Conservation (phyloP, 495 filamentous ascomycete species). For the Aspergillus ellipticus region DNA sequence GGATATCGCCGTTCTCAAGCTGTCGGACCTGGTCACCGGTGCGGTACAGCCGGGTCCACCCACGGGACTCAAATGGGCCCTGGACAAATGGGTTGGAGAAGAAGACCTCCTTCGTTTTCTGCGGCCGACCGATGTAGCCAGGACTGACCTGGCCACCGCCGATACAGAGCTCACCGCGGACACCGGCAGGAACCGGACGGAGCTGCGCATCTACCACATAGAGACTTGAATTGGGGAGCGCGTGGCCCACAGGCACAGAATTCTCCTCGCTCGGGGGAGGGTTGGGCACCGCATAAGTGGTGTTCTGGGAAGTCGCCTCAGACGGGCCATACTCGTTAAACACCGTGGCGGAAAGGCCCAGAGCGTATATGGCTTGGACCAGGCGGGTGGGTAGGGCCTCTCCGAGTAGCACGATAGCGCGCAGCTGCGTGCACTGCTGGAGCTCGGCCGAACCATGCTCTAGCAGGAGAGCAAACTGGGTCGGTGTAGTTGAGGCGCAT, state of each 20-base stretch:
- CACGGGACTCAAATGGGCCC: conserved; percentile 10
- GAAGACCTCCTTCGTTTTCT: conserved; percentile 32
- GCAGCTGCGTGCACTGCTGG: conserved; percentile 8
- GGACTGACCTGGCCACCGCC: conserved; percentile 35
- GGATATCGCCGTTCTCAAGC: conserved; percentile 31
- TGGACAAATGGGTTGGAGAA: conserved; percentile 27
- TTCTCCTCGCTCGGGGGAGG: background rate
- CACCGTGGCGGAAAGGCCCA: conserved; percentile 14
- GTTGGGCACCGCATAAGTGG: background rate
- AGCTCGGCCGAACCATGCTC: conserved; percentile 17
- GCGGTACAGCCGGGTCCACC: conserved; percentile 36
- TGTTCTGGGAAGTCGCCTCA: conserved; percentile 22
- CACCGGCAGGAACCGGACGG: conserved; percentile 31
- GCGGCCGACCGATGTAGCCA: conserved; percentile 37
- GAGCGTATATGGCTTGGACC: conserved; percentile 17
- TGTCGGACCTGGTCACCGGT: conserved; percentile 40
- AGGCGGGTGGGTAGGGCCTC: conserved; percentile 23
- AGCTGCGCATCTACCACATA: conserved; percentile 42
- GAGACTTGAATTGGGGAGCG: conserved; percentile 34
- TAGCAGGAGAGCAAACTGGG: conserved; percentile 28
- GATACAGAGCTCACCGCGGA: conserved; percentile 41
- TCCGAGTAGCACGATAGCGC: conserved; percentile 19
- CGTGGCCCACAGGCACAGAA: conserved; percentile 18
- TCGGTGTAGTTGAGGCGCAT: conserved; percentile 24
- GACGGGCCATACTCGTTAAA: conserved; percentile 23